Percentiles rank a stretch among this genome's conserved stretches.
Conservation (phyloP, 331 rosid genomes). For the Malus hybrid region DNA sequence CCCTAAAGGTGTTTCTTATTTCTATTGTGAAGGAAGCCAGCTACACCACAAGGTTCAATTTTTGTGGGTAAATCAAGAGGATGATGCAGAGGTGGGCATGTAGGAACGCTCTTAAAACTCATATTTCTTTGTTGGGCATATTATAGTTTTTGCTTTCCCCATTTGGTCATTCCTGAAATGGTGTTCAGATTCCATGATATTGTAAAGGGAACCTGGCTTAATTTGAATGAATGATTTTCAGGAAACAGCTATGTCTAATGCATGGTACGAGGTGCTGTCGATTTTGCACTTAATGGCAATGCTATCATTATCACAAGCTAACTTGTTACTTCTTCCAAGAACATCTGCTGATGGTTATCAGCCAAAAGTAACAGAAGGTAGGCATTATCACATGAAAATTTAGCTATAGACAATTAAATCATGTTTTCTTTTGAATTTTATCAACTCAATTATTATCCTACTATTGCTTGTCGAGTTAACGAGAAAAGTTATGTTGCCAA, state of each 20-base stretch:
- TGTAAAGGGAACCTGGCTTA: conserved; percentile 3
- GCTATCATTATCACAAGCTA: conserved; percentile 80
- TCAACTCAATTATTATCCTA: neutral
- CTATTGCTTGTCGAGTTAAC: neutral
- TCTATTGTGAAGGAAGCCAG: conserved; percentile 70
- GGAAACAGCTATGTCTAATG: conserved; percentile 83
- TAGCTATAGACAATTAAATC: neutral
- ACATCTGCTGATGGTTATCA: conserved; percentile 78
- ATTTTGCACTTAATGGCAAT: conserved; percentile 92
- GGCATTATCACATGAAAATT: conserved; percentile 12
- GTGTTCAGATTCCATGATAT: neutral
- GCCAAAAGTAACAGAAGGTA: conserved; percentile 87
- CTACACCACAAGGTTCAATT: conserved; percentile 82
- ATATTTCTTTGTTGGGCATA: conserved; percentile 1
- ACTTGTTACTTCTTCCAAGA: conserved; percentile 93
- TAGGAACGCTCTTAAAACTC: conserved; percentile 3
- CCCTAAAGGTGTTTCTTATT: conserved; percentile 18
- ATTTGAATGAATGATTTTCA: conserved; percentile 31
- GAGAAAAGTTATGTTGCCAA: neutral
- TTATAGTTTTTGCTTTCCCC: neutral
- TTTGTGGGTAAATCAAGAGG: conserved; percentile 95
- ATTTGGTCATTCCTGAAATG: neutral
- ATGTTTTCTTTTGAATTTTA: neutral
- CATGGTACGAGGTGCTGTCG: conserved; percentile 97
- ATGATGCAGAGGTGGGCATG: conserved; percentile 70